A percentile compares a stretch with the other conserved stretches of the same genome.
phyloP scores from a whole-genome alignment of 192 early-diverging fungal genomes.

The Martensiomyces pterosporus region DNA sequence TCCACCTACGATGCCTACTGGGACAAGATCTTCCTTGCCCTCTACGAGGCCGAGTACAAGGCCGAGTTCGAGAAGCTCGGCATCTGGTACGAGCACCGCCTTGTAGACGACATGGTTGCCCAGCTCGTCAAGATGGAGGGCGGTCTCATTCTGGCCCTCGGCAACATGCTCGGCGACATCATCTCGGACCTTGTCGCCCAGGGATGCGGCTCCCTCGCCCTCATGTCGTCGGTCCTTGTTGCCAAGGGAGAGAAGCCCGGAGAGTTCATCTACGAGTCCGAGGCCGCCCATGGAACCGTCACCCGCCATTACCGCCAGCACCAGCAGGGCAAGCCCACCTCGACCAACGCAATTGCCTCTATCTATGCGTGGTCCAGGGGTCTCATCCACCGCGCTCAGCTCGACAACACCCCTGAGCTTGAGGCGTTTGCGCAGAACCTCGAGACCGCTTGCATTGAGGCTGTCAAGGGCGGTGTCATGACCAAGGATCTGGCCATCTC shows the following conservation, averaged over 20 bases:
- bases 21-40: conserved; percentile 94
- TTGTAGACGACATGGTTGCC: conserved; percentile 99
- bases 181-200: conserved; percentile 97
- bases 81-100: conserved; percentile 98
- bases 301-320: conserved; percentile 93
- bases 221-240: conserved; percentile 96
- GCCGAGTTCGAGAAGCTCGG: conserved; percentile 71
- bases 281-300: conserved; percentile 97
- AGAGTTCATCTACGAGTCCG: conserved; percentile 73
- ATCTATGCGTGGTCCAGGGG: conserved; percentile 97
- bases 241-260: conserved; percentile 87
- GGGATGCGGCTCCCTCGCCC: conserved; percentile 87
- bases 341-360: conserved; percentile 95
- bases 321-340: conserved; percentile 91
- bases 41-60: conserved; percentile 85
- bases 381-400: conserved; percentile 88
- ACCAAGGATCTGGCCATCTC: conserved; percentile 97
- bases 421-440: conserved; percentile 70
- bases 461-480: conserved; percentile 83
- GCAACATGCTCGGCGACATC: conserved; percentile 96
- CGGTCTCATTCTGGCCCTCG: conserved; percentile 90
- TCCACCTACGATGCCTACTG: conserved; percentile 96
- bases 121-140: conserved; percentile 94
- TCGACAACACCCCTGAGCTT: conserved; percentile 79
- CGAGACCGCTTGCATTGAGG: conserved; percentile 84